Conservation (phyloP, 345 rosid genomes). For the Acer saccharum region DNA sequence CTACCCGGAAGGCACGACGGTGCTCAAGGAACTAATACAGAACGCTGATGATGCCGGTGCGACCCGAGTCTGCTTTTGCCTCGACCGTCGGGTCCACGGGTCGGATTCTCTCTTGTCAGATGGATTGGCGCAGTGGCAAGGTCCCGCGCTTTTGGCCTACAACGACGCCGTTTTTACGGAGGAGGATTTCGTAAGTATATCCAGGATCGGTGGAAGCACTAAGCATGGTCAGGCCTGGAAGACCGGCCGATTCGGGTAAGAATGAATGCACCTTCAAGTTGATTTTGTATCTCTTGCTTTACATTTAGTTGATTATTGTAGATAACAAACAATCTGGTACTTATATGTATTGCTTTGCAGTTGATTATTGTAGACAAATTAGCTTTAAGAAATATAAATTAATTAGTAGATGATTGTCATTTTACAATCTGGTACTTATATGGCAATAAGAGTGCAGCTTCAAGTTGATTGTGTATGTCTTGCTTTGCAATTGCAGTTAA, state of each 20-base stretch:
- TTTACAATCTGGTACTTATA: background rate
- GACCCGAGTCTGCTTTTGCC: slow-evolving; percentile 75
- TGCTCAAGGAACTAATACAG: slow-evolving; percentile 88
- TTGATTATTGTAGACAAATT: too few species aligned
- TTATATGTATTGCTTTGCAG: too few species aligned
- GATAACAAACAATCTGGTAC: too few species aligned
- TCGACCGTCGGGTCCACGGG: slow-evolving; percentile 72
- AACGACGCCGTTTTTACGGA: slow-evolving; percentile 89
- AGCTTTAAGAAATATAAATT: too few species aligned
- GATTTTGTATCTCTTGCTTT: too few species aligned
- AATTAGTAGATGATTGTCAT: too few species aligned
- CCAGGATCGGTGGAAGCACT: slow-evolving; percentile 84
- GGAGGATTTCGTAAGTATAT: slow-evolving; percentile 87
- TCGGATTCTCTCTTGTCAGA: slow-evolving; percentile 60
- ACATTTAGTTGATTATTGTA: too few species aligned
- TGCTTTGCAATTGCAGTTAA: too few species aligned
- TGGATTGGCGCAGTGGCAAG: slow-evolving; percentile 79
- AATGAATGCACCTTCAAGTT: too few species aligned
- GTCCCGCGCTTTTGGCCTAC: slow-evolving; percentile 79
- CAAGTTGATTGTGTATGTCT: too few species aligned
- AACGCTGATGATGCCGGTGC: slow-evolving; percentile 99
- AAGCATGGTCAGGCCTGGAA: slow-evolving; percentile 83
- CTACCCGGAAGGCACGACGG: slow-evolving; percentile 96
- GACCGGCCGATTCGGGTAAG: slow-evolving; percentile 91
- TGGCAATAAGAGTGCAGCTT: background rate